These are phyloP conservation scores for Fraxinus pennsylvanica DNA, from an alignment of 257 asterid species.

Conservation along the genomic window DNA sequence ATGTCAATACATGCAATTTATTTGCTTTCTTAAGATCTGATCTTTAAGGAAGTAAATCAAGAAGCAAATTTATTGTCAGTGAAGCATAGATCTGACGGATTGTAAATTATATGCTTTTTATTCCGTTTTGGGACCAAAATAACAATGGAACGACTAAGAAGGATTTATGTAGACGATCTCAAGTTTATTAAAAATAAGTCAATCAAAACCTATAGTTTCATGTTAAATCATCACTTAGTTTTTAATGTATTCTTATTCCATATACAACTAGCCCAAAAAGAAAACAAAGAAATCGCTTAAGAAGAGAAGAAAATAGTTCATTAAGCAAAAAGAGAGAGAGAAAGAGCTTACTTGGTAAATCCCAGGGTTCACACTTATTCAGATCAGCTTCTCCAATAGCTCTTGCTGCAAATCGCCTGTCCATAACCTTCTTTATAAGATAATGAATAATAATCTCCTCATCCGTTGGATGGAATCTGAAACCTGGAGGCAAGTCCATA, in stretches of 20 bases:
- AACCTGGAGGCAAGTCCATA: conserved; percentile 69
- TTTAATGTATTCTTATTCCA: neutral
- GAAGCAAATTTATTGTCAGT: too few relatives aligned
- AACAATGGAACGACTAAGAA: too few relatives aligned
- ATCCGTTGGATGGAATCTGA: conserved; percentile 84
- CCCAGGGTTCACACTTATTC: conserved; percentile 93
- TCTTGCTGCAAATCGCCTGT: conserved; percentile 46
- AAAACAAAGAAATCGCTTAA: neutral
- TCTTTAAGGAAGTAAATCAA: too few relatives aligned
- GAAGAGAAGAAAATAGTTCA: neutral
- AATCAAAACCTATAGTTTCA: too few relatives aligned
- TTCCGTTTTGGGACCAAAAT: too few relatives aligned
- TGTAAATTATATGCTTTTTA: too few relatives aligned
- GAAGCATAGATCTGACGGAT: too few relatives aligned
- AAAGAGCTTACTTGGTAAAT: conserved; percentile 63
- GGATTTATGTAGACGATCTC: neutral
- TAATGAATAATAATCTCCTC: conserved; percentile 77
- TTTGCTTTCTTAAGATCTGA: too few relatives aligned
- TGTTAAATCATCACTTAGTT: neutral
- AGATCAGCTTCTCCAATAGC: conserved; percentile 85
- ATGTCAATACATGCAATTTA: too few relatives aligned
- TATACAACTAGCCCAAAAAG: neutral
- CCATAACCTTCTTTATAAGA: conserved; percentile 54
- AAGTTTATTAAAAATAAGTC: too few relatives aligned
- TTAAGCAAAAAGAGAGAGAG: neutral